Conservation (phyloP, 2,329 filamentous ascomycete genomes). For the Herpotrichia juniperi region DNA sequence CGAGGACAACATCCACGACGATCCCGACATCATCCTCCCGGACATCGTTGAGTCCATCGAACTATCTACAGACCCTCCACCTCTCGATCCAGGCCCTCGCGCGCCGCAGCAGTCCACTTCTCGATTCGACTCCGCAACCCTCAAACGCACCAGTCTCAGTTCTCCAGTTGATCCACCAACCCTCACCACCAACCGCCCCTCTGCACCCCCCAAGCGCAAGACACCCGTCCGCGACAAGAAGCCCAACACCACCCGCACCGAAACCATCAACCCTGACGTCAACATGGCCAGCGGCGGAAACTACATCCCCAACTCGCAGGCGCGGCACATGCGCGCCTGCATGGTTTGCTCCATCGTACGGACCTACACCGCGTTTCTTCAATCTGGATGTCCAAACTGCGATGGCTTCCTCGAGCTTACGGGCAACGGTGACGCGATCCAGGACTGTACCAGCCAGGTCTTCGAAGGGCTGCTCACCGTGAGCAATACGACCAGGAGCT, state of each 20-base stretch:
- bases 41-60: not conserved
- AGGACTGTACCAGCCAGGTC: conserved; percentile 93
- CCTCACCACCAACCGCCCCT: not conserved
- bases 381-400: conserved; percentile 94
- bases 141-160: not conserved
- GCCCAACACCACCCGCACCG: not conserved
- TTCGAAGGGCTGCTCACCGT: conserved; percentile 92
- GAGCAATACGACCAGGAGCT: conserved; percentile 80
- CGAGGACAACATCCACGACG: not conserved
- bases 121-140: not conserved
- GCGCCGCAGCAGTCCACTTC: not conserved
- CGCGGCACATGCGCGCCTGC: conserved; percentile 90
- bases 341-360: conserved; percentile 98
- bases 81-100: not conserved
- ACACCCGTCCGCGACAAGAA: not conserved
- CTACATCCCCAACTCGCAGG: conserved; percentile 75
- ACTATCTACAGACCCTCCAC: not conserved
- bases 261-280: not conserved
- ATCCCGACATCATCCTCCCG: not conserved
- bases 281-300: conserved; percentile 46
- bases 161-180: not conserved
- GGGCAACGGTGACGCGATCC: conserved; percentile 78
- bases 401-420: conserved; percentile 87
- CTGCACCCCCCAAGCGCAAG: not conserved
- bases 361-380: conserved; percentile 79